Conservation (phyloP, 1,284 basidiomycete species). For the Tylopilus sp. region DNA sequence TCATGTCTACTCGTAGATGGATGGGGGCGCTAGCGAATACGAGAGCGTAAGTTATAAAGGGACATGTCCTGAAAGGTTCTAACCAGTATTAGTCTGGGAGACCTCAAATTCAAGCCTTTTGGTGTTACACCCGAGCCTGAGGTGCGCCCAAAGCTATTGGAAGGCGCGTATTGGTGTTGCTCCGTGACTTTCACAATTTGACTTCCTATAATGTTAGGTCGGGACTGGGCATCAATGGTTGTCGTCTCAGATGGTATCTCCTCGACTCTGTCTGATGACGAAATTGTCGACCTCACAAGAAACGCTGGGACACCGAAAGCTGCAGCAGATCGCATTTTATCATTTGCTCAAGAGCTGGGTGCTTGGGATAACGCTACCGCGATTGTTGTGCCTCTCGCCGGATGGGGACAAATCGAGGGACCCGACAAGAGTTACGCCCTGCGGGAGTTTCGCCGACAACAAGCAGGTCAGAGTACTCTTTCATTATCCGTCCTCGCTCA, state of each 20-base stretch:
- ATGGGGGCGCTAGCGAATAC: conserved; percentile 97
- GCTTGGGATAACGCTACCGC: conserved; percentile 91
- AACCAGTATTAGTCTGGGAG: conserved; percentile 66
- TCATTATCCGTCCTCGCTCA: conserved; percentile 9
- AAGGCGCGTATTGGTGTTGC: conserved; percentile 45
- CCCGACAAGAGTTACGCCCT: conserved; percentile 79
- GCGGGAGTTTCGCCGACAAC: conserved; percentile 72
- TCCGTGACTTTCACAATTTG: background rate
- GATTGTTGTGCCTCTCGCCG: conserved; percentile 88
- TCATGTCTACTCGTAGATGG: conserved; percentile 54
- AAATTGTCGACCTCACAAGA: conserved; percentile 88
- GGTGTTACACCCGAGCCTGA: conserved; percentile 96
- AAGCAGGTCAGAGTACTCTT: conserved; percentile 51
- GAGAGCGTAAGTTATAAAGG: conserved; percentile 55
- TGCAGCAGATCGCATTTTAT: conserved; percentile 81
- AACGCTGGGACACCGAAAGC: conserved; percentile 67
- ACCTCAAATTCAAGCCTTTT: conserved; percentile 84
- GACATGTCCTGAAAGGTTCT: background rate
- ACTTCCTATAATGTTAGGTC: conserved; percentile 41
- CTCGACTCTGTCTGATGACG: conserved; percentile 87
- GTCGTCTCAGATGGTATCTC: conserved; percentile 90
- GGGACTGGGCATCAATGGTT: conserved; percentile 76
- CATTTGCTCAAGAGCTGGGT: conserved; percentile 88
- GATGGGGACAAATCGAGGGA: conserved; percentile 83
- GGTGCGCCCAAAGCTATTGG: conserved; percentile 74